Conservation (phyloP, 345 rosid species). For the Linum lewisii region DNA sequence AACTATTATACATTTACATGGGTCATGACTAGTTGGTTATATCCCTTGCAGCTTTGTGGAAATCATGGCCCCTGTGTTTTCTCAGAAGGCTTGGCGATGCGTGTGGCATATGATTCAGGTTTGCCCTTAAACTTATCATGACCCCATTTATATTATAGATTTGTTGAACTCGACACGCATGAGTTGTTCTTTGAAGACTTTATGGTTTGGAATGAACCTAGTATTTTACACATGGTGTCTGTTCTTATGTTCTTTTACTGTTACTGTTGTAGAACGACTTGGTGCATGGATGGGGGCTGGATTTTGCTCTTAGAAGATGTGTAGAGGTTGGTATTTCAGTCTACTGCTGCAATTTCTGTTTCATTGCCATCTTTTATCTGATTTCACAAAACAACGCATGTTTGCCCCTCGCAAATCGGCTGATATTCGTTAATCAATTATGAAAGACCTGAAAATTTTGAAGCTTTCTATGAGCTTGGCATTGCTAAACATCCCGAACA, state of each 20-base stretch:
- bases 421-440: too few species aligned
- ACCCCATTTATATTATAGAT: background rate
- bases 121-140: too few species aligned
- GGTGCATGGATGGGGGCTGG: constrained; percentile 34
- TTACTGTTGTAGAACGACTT: constrained; percentile 20
- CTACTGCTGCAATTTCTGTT: background rate
- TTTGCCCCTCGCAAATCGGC: too few species aligned
- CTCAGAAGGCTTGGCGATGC: constrained; percentile 89
- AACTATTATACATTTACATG: background rate
- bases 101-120: constrained; percentile 99
- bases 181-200: too few species aligned
- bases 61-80: constrained; percentile 98
- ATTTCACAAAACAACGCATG: too few species aligned
- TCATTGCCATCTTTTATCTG: background rate
- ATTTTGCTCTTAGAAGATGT: constrained; percentile 29
- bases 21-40: constrained; percentile 1
- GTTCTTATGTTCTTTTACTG: too few species aligned
- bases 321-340: constrained; percentile 18
- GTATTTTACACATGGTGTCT: background rate
- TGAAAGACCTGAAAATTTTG: too few species aligned
- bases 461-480: too few species aligned
- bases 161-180: background rate
- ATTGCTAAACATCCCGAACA: too few species aligned
- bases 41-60: constrained; percentile 77
- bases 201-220: too few species aligned